Conservation (phyloP, 441 rosid genomes). For the Capsella rubella region DNA sequence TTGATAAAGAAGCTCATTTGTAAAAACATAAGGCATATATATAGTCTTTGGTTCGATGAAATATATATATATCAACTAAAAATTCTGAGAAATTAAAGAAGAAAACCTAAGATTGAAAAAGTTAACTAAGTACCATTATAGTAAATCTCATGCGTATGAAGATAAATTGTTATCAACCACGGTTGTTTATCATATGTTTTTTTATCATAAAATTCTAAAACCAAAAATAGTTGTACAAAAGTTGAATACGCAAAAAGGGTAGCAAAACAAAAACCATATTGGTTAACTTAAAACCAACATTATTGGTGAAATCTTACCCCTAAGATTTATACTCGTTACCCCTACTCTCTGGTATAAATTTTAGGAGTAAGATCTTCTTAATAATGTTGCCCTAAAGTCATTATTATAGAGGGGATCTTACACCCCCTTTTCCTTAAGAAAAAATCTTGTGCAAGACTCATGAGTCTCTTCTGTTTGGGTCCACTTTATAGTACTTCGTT, state of each 20-base stretch:
- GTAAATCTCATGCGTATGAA: background rate
- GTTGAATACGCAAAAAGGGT: background rate
- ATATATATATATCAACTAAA: background rate
- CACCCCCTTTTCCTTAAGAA: too few species aligned
- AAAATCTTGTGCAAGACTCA: too few species aligned
- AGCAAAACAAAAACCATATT: conserved; percentile 10
- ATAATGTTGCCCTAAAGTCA: too few species aligned
- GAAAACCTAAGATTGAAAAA: background rate
- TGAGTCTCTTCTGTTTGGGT: conserved; percentile 21
- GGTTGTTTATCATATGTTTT: too few species aligned
- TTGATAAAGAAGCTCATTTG: background rate
- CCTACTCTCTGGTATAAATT: too few species aligned
- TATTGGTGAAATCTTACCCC: too few species aligned
- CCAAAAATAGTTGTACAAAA: background rate
- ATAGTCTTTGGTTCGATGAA: background rate
- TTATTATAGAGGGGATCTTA: too few species aligned
- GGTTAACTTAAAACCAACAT: too few species aligned
- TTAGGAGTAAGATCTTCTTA: too few species aligned
- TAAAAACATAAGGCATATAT: background rate
- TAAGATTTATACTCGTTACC: too few species aligned
- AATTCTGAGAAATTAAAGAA: background rate
- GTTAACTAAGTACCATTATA: background rate
- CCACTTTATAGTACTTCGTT: conserved; percentile 22
- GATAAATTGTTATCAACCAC: background rate
- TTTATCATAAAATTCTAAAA: background rate